phyloP scores from a whole-genome alignment of 1,284 basidiomycete genomes.

The Amylostereum chailletii region DNA sequence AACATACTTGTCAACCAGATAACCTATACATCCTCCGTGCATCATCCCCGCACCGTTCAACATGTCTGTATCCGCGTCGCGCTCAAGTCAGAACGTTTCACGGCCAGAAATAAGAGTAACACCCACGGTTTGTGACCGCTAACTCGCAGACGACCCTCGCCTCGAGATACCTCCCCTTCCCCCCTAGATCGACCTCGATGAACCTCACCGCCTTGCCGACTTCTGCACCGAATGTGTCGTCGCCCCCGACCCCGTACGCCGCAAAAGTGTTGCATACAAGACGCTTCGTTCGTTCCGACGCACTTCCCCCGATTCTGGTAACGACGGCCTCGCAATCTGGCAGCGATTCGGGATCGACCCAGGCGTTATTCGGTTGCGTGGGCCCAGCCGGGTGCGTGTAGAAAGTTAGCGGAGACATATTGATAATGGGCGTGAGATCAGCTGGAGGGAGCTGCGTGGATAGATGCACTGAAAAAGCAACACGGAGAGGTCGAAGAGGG shows the following conservation, averaged over 20 bases:
- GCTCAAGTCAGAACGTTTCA: no score
- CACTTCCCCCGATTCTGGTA: conserved; percentile 50
- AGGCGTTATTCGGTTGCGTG: conserved; percentile 22
- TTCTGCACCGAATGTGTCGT: conserved; percentile 47
- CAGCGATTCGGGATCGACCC: conserved; percentile 55
- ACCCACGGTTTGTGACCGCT: conserved; percentile 43
- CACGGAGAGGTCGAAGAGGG: neutral
- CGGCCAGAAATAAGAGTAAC: neutral
- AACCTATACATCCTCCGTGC: conserved; percentile 63
- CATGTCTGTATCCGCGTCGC: conserved; percentile 37
- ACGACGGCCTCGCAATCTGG: conserved; percentile 42
- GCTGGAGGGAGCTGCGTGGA: neutral
- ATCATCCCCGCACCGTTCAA: conserved; percentile 65
- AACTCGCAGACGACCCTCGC: conserved; percentile 53
- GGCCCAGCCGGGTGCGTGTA: no score
- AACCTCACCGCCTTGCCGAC: conserved; percentile 53
- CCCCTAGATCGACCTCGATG: conserved; percentile 43
- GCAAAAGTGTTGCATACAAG: conserved; percentile 57
- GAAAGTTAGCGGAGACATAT: no score
- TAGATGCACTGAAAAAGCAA: neutral
- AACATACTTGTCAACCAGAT: conserved; percentile 60
- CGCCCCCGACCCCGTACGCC: conserved; percentile 54
- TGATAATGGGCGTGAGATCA: no score
- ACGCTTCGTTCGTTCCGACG: conserved; percentile 49
- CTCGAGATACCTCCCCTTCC: conserved; percentile 38